Evolutionary conservation across 768 basidiomycete species (phyloP), one percentile per base, ranked within the genome.

Genomic region (Lentinula lateritia): DNA sequence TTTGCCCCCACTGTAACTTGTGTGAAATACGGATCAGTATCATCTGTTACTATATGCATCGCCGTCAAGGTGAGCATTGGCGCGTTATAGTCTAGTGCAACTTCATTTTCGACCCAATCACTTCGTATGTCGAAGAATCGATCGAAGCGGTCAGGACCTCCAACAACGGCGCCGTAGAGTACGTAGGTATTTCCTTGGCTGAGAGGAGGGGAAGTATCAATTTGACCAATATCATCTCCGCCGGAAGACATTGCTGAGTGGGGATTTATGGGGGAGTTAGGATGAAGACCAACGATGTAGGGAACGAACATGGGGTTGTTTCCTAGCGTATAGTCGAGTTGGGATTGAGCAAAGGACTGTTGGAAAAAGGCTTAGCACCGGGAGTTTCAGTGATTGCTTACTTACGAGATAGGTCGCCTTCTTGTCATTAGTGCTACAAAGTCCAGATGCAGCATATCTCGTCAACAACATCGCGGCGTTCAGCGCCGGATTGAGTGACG

Each of bases 261-360:
- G 0, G 95, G 95, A 71, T 96, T 97, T 52, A 80, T 74, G 0
- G 94, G 94, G 12, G 95, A 90, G 70, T 96, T 95, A 1, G 94
- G 92, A 73, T 96, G 93, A 52, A 80, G 76, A 42, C 95, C 95
- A 23, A 97, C 93, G 53, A 97, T 73, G 71, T 97, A 98, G 1
- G 90, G 88, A 9, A 84, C 89, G 87, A 83, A 85, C 93, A 95
- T 95, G 0, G 94, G 88, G 69, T 98, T 98, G 54, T 89, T 84
- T 41, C 95, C 95, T 6, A 97, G 80, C 3, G 79, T 81, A 72
- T 97, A 98, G 68, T 90, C 82, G 10, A 95, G 66, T 71, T 98
- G 95, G 38, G 73, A 75, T 70, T 87, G 82, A 0, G 92, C 91
- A 68, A 89, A 94, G 52, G 74, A 72, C 91, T 93, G 63, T 57